A percentile compares a stretch with the other conserved stretches of the same genome.
Evolutionary conservation across 108 stramenopile species (phyloP).

Genomic region (Thalassiosira profunda): DNA sequence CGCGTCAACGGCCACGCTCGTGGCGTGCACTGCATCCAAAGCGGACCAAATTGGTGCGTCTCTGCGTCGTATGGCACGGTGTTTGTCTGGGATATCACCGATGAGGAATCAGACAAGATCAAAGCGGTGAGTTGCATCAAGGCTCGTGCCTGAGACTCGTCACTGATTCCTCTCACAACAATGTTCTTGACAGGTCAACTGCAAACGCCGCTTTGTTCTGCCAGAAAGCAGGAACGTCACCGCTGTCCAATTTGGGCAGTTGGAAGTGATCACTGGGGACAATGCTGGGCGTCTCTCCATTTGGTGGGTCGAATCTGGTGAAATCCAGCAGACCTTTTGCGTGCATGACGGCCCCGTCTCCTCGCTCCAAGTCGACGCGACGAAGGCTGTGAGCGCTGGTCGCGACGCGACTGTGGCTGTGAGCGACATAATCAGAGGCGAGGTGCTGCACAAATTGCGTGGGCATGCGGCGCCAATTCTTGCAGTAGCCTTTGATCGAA

Average conservation of each 20-base stretch:
- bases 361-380: slow-evolving; percentile 59
- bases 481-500: slow-evolving; percentile 61
- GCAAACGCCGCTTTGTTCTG: slow-evolving; percentile 33
- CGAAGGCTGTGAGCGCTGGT: slow-evolving; percentile 64
- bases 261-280: slow-evolving; percentile 74
- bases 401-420: slow-evolving; percentile 50
- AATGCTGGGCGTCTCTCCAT: slow-evolving; percentile 48
- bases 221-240: slow-evolving; percentile 57
- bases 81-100: slow-evolving; percentile 26
- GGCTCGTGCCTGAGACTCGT: no score
- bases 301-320: slow-evolving; percentile 58
- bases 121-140: neutral
- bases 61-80: slow-evolving; percentile 31
- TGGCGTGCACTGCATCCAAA: slow-evolving; percentile 52
- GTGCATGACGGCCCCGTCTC: slow-evolving; percentile 60
- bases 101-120: slow-evolving; percentile 4
- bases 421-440: slow-evolving; percentile 69
- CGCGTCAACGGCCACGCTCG: slow-evolving; percentile 58
- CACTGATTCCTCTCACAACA: neutral
- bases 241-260: slow-evolving; percentile 54
- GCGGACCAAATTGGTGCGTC: slow-evolving; percentile 44
- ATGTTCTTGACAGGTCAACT: slow-evolving; percentile 19
- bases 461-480: slow-evolving; percentile 56
- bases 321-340: slow-evolving; percentile 41
- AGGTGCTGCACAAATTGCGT: slow-evolving; percentile 51